phyloP scores from a whole-genome alignment of 306 rosid genomes.

The Dryas drummondii region DNA sequence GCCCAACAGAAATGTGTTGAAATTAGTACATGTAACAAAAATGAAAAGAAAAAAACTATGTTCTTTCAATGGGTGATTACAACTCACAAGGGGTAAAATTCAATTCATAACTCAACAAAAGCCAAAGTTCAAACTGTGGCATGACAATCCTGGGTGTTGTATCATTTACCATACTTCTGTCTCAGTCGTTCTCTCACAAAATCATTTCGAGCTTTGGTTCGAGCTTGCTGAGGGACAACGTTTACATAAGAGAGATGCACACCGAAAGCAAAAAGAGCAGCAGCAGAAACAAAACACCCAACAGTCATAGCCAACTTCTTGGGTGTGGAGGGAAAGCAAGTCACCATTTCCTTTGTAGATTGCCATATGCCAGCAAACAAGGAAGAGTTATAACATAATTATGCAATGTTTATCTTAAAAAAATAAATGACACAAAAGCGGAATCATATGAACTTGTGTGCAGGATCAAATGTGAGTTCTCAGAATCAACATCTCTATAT shows the following conservation, averaged over 20 bases:
- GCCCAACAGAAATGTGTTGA: background rate
- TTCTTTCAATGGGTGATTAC: too few relatives aligned
- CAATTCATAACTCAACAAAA: background rate
- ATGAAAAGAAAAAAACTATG: too few relatives aligned
- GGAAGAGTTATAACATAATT: background rate
- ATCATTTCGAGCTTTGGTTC: slow-evolving; percentile 63
- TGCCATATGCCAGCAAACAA: background rate
- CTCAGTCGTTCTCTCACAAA: slow-evolving; percentile 48
- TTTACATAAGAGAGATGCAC: slow-evolving; percentile 62
- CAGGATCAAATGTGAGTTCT: too few relatives aligned
- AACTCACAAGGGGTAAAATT: background rate
- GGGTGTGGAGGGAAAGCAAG: slow-evolving; percentile 77
- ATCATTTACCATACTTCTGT: slow-evolving; percentile 56
- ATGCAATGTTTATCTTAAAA: background rate
- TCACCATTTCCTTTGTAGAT: slow-evolving; percentile 42
- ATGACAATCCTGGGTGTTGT: background rate
- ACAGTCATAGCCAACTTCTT: slow-evolving; percentile 57
- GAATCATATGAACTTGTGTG: too few relatives aligned
- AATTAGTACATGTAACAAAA: background rate
- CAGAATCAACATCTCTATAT: background rate
- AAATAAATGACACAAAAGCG: background rate
- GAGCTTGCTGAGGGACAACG: slow-evolving; percentile 70
- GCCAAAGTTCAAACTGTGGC: background rate
- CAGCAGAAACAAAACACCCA: slow-evolving; percentile 58
- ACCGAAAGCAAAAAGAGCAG: slow-evolving; percentile 51